phyloP scores from a whole-genome alignment of 176 grass and related monocot genomes.

The Tillandsia fasciculata region DNA sequence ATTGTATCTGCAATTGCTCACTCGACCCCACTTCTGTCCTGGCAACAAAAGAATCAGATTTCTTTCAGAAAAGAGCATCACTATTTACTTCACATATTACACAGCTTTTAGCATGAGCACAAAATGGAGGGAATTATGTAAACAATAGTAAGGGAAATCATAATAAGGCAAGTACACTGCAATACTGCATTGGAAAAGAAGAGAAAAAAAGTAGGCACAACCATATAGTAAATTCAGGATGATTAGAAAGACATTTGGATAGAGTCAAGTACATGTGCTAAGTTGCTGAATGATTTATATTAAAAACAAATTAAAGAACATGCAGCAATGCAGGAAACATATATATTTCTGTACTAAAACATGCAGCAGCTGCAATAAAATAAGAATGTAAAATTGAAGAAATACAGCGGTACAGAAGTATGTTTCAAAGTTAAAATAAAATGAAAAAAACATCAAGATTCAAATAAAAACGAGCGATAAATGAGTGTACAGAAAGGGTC shows the following conservation, averaged over 20 bases:
- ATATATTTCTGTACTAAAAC: not conserved
- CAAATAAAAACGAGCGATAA: too few relatives aligned
- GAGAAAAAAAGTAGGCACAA: not conserved
- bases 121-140: not conserved
- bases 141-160: not conserved
- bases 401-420: too few relatives aligned
- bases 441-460: too few relatives aligned
- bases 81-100: too few relatives aligned
- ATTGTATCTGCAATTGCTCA: slow-evolving; percentile 51
- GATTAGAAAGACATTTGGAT: not conserved
- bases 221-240: not conserved
- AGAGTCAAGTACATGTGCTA: too few relatives aligned
- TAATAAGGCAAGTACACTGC: not conserved
- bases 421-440: too few relatives aligned
- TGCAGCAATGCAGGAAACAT: not conserved
- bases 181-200: not conserved
- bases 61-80: not conserved
- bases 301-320: too few relatives aligned
- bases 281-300: too few relatives aligned
- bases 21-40: slow-evolving; percentile 75
- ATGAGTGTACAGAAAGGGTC: too few relatives aligned
- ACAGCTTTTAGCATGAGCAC: not conserved
- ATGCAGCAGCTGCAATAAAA: too few relatives aligned
- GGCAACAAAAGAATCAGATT: slow-evolving; percentile 22
- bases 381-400: too few relatives aligned